Conservation (phyloP, 257 asterid genomes). For the Linderniella brevidens region DNA sequence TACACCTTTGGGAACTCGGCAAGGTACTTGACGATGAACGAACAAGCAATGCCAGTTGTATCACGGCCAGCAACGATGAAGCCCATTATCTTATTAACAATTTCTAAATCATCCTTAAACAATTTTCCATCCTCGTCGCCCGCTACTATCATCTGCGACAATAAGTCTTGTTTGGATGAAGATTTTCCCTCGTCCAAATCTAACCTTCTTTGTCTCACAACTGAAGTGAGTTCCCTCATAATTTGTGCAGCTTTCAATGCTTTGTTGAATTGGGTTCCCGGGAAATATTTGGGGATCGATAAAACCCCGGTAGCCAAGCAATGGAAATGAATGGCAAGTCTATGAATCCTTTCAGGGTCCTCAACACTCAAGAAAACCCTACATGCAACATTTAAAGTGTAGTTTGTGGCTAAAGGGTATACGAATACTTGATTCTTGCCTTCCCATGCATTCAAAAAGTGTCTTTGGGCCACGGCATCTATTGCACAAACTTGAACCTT, state of each 20-base stretch:
- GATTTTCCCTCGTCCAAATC: constrained; percentile 33
- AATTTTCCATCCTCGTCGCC: constrained; percentile 23
- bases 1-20: constrained; percentile 31
- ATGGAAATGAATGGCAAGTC: constrained; percentile 25
- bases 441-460: constrained; percentile 30
- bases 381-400: constrained; percentile 35
- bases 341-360: constrained; percentile 21
- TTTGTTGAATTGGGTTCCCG: constrained; percentile 34
- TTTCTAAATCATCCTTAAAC: constrained; percentile 20
- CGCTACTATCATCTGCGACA: constrained; percentile 28
- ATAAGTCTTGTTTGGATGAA: constrained; percentile 21
- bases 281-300: constrained; percentile 30
- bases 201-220: constrained; percentile 22
- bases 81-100: constrained; percentile 33
- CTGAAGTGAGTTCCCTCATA: constrained; percentile 20
- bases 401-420: constrained; percentile 25
- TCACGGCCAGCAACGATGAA: constrained; percentile 35
- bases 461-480: constrained; percentile 30
- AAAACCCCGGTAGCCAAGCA: constrained; percentile 30
- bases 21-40: constrained; percentile 27
- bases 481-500: constrained; percentile 31
- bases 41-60: constrained; percentile 37
- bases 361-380: constrained; percentile 31
- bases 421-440: constrained; percentile 16
- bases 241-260: constrained; percentile 34